Evolutionary conservation across 495 filamentous ascomycete species (phyloP).

Genomic region (Talaromyces wortmannii): DNA sequence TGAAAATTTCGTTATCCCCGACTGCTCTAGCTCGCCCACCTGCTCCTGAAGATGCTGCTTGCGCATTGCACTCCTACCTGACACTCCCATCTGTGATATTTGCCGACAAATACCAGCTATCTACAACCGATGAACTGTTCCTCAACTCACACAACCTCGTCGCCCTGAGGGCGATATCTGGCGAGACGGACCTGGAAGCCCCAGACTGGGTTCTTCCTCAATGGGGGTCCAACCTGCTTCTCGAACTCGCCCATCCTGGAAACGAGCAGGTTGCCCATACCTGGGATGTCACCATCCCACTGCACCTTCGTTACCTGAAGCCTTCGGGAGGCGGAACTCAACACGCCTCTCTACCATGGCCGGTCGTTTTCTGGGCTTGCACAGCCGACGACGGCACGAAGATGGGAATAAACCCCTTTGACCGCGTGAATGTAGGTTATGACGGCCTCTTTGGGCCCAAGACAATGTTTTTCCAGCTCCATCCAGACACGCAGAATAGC

Average conservation of each 20-base stretch:
- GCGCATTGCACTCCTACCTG: conserved; percentile 75
- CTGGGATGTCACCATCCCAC: conserved; percentile 74
- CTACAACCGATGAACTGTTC: conserved; percentile 56
- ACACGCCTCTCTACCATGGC: conserved; percentile 52
- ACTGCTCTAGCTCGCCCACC: conserved; percentile 23
- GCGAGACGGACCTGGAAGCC: conserved; percentile 88
- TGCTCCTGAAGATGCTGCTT: conserved; percentile 35
- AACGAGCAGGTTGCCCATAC: background rate
- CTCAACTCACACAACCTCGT: conserved; percentile 69
- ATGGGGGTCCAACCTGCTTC: conserved; percentile 77
- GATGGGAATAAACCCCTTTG: conserved; percentile 79
- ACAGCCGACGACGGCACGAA: conserved; percentile 62
- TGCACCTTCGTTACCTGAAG: conserved; percentile 81
- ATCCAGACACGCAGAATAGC: conserved; percentile 32
- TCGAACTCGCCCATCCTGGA: conserved; percentile 60
- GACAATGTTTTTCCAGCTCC: conserved; percentile 83
- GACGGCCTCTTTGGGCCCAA: conserved; percentile 73
- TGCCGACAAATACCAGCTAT: conserved; percentile 79
- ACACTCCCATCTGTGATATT: conserved; percentile 83
- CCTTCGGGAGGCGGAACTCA: conserved; percentile 47
- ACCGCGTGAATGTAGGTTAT: conserved; percentile 75
- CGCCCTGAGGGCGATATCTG: conserved; percentile 57
- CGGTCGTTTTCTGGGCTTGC: conserved; percentile 92
- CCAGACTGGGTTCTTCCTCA: conserved; percentile 69
- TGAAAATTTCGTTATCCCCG: conserved; percentile 49